Percentiles rank a stretch among this genome's conserved stretches.
These are phyloP conservation scores for Irineochytrium annulatum DNA, from an alignment of 192 early-diverging fungal species.

Conservation along the genomic window DNA sequence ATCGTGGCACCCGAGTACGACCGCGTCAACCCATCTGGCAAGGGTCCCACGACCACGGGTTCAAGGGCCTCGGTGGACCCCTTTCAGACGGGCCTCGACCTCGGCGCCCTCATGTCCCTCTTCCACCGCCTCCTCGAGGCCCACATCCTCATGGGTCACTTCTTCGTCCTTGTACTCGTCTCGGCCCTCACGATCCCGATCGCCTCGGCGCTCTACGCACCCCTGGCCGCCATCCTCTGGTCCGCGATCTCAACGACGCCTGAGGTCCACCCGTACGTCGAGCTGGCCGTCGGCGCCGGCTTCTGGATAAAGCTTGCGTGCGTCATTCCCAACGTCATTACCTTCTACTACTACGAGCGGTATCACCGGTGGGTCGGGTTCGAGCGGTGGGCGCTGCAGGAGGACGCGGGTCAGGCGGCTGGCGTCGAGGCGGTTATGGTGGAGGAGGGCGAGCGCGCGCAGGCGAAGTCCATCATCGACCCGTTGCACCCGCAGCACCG, in stretches of 20 bases:
- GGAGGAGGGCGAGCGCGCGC: conserved; percentile 6
- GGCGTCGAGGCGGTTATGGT: conserved; percentile 9
- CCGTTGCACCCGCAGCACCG: conserved; percentile 9
- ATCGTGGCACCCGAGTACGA: conserved; percentile 26
- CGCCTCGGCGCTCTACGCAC: conserved; percentile 15
- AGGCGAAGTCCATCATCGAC: not conserved
- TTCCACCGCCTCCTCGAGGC: conserved; percentile 43
- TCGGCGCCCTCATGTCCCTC: conserved; percentile 15
- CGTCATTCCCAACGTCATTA: conserved; percentile 38
- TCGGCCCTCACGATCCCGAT: conserved; percentile 34
- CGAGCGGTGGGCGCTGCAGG: conserved; percentile 50
- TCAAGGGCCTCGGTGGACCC: no score
- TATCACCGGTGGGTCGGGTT: conserved; percentile 48
- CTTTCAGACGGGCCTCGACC: conserved; percentile 3
- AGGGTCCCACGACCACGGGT: conserved; percentile 8
- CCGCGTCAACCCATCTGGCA: conserved; percentile 26
- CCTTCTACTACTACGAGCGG: conserved; percentile 47
- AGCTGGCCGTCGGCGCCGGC: conserved; percentile 24
- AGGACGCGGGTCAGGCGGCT: not conserved
- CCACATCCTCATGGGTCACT: conserved; percentile 47
- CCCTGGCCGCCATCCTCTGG: conserved; percentile 23
- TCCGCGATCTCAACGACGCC: conserved; percentile 10
- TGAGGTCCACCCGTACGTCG: conserved; percentile 33
- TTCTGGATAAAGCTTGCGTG: conserved; percentile 38
- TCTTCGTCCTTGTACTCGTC: conserved; percentile 33